Evolutionary conservation across 2,329 filamentous ascomycete species (phyloP).

Genomic region (Colletotrichum paranaense): DNA sequence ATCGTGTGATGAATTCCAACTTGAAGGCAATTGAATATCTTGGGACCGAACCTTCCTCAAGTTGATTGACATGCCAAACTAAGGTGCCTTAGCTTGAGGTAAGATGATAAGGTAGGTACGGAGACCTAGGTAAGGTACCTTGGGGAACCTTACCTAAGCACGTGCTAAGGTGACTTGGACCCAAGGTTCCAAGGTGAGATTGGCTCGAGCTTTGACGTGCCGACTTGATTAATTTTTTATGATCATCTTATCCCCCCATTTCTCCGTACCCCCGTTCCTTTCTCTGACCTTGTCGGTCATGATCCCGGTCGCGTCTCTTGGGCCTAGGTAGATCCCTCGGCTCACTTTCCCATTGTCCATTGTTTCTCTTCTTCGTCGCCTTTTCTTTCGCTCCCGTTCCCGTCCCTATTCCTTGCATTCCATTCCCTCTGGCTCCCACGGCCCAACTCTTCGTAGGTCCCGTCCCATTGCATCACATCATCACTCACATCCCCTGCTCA

Average conservation of each 20-base stretch:
- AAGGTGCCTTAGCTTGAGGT: neutral
- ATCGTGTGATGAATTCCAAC: neutral
- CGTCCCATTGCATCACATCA: neutral
- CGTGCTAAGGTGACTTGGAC: neutral
- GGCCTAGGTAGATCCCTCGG: neutral
- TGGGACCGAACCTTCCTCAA: neutral
- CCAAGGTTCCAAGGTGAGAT: neutral
- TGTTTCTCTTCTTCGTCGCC: conserved; percentile 20
- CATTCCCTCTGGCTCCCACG: neutral
- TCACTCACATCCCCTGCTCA: neutral
- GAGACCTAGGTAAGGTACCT: too few relatives aligned
- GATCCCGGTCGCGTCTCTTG: neutral
- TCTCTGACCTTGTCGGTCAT: neutral
- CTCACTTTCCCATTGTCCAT: conserved; percentile 7
- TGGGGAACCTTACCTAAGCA: too few relatives aligned
- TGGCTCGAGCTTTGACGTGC: conserved; percentile 12
- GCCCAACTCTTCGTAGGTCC: neutral
- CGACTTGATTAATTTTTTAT: conserved; percentile 6
- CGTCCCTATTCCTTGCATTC: conserved; percentile 11
- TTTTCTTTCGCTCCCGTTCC: conserved; percentile 21
- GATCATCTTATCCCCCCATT: neutral
- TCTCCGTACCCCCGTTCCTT: neutral
- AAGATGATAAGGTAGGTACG: too few relatives aligned
- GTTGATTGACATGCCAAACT: neutral
- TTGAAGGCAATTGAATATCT: neutral